These are phyloP conservation scores for Penicillium steckii DNA, from an alignment of 495 filamentous ascomycete genomes.

Conservation along the genomic window DNA sequence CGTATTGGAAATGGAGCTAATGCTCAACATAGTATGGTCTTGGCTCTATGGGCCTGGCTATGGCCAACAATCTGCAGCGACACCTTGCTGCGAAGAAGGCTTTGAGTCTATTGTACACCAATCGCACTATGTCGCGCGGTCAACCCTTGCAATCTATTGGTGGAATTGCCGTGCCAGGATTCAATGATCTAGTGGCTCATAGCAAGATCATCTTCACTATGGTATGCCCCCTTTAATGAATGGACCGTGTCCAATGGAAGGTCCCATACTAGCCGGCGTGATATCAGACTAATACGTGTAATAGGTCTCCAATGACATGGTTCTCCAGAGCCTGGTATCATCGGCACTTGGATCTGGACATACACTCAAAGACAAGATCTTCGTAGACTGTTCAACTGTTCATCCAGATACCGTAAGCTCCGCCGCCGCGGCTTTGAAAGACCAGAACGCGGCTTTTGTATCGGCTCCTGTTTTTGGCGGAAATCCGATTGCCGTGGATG, in stretches of 20 bases:
- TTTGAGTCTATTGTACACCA: constrained; percentile 38
- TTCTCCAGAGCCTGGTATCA: constrained; percentile 36
- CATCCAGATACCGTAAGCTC: constrained; percentile 39
- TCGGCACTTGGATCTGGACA: constrained; percentile 29
- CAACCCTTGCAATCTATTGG: constrained; percentile 34
- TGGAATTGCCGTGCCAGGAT: constrained; percentile 32
- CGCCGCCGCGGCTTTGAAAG: constrained; percentile 34
- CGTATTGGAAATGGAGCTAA: constrained; percentile 7
- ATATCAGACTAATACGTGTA: constrained; percentile 1
- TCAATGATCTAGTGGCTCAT: constrained; percentile 34
- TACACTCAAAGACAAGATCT: constrained; percentile 45
- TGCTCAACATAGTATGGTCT: constrained; percentile 37
- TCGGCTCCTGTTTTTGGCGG: constrained; percentile 48
- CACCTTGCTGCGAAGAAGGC: constrained; percentile 40
- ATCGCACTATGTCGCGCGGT: constrained; percentile 46
- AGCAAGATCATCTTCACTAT: constrained; percentile 49
- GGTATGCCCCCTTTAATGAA: constrained; percentile 20
- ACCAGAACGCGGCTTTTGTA: constrained; percentile 36
- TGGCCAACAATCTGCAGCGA: constrained; percentile 47
- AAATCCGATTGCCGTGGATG: constrained; percentile 42
- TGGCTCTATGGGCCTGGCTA: constrained; percentile 50
- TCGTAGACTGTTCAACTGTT: constrained; percentile 50
- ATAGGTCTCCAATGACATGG: constrained; percentile 43
- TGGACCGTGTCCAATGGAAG: background rate
- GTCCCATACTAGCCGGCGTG: background rate